Conservation (phyloP, 495 filamentous ascomycete species). For the Penicillium subrubescens region DNA sequence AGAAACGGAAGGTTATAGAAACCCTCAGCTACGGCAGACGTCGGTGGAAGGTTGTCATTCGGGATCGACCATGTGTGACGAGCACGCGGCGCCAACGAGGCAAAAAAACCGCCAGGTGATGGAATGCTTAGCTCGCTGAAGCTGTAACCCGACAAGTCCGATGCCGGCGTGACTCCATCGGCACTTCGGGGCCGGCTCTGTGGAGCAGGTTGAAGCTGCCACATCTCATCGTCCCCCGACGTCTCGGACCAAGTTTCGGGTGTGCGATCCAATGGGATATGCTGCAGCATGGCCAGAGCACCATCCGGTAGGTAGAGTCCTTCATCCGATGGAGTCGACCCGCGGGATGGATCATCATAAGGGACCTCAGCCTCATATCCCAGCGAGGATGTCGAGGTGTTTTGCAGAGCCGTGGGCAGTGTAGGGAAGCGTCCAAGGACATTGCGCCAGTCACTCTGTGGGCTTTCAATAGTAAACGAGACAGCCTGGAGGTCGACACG, state of each 20-base stretch:
- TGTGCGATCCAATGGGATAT: conserved; percentile 62
- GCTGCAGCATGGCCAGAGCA: conserved; percentile 76
- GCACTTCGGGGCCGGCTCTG: conserved; percentile 39
- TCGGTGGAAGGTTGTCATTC: conserved; percentile 55
- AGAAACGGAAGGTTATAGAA: conserved; percentile 85
- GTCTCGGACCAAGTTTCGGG: conserved; percentile 47
- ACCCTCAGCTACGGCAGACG: conserved; percentile 77
- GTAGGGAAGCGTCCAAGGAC: conserved; percentile 42
- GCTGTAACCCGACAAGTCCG: conserved; percentile 52
- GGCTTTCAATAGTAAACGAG: conserved; percentile 40
- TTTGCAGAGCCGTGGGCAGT: conserved; percentile 29
- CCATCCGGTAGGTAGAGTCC: conserved; percentile 76
- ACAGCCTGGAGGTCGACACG: conserved; percentile 29
- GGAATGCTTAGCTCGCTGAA: conserved; percentile 79
- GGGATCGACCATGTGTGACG: conserved; percentile 75
- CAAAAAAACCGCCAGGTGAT: conserved; percentile 89
- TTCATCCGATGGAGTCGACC: conserved; percentile 53
- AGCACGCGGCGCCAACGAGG: conserved; percentile 69
- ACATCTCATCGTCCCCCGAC: conserved; percentile 53
- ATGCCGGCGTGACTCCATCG: conserved; percentile 50
- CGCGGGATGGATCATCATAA: conserved; percentile 32
- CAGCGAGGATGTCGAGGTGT: conserved; percentile 19
- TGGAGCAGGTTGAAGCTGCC: conserved; percentile 35
- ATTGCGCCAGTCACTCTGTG: conserved; percentile 41
- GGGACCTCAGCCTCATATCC: neutral